These are phyloP conservation scores for Kluyveromyces siamensis DNA, from an alignment of 805 yeast species.

Conservation along the genomic window DNA sequence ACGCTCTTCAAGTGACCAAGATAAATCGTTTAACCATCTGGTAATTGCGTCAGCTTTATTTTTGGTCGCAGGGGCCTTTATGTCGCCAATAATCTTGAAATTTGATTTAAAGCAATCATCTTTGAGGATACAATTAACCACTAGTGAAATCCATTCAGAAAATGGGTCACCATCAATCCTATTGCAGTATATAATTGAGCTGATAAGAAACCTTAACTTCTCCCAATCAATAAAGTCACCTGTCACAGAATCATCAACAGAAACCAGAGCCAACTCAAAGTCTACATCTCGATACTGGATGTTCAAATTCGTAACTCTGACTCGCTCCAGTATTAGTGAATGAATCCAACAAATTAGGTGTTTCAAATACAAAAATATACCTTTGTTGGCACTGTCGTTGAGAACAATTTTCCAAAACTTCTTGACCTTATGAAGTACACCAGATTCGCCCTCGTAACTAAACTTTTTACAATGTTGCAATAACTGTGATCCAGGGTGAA, in stretches of 20 bases:
- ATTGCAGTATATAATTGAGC: constrained; percentile 11
- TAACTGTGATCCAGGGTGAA: constrained; percentile 47
- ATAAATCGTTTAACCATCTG: not conserved
- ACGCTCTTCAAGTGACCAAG: constrained; percentile 1
- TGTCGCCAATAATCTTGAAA: not conserved
- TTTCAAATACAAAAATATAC: not conserved
- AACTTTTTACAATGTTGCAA: constrained; percentile 42
- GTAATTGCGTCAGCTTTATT: not conserved
- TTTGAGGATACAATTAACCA: not conserved
- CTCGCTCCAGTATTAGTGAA: constrained; percentile 1
- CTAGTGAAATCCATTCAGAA: not conserved
- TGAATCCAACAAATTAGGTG: constrained; percentile 3
- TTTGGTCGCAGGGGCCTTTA: not conserved
- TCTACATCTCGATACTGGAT: constrained; percentile 1
- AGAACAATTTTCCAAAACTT: constrained; percentile 9
- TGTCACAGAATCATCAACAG: constrained; percentile 37
- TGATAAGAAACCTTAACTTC: constrained; percentile 5
- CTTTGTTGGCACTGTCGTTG: not conserved
- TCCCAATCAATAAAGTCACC: constrained; percentile 54
- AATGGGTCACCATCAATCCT: not conserved
- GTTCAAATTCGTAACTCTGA: not conserved
- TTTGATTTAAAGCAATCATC: not conserved
- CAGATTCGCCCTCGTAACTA: constrained; percentile 54
- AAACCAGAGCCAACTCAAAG: not conserved
- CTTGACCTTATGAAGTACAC: constrained; percentile 24